These are phyloP conservation scores for Pyrrhoderma noxium DNA, from an alignment of 1,284 basidiomycete species.

Conservation along the genomic window DNA sequence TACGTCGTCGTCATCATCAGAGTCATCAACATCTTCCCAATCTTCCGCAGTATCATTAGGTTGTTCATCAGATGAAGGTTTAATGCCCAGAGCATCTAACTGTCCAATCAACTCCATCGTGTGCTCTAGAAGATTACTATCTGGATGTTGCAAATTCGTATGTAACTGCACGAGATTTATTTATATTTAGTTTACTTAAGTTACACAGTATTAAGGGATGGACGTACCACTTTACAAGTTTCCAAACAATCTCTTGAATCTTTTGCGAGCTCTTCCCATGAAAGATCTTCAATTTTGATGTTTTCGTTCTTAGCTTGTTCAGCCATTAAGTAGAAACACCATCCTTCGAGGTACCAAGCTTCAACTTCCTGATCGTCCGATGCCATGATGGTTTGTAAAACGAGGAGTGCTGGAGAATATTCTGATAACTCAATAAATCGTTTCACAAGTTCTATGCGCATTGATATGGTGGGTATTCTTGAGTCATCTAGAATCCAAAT, in stretches of 20 bases:
- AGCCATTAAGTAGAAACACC: conserved; percentile 82
- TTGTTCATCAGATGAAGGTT: conserved; percentile 40
- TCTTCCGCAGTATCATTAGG: conserved; percentile 36
- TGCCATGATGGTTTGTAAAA: conserved; percentile 75
- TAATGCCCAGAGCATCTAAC: conserved; percentile 64
- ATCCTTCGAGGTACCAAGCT: conserved; percentile 92
- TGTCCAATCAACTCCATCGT: conserved; percentile 65
- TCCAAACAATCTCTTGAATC: conserved; percentile 80
- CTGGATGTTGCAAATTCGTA: conserved; percentile 63
- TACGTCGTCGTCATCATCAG: conserved; percentile 45
- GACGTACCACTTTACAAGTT: conserved; percentile 68
- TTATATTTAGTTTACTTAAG: conserved; percentile 6
- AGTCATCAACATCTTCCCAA: conserved; percentile 36
- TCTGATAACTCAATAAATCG: conserved; percentile 77
- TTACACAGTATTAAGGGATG: background rate
- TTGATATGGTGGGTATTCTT: conserved; percentile 66
- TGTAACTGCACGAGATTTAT: conserved; percentile 48
- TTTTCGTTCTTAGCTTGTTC: conserved; percentile 51
- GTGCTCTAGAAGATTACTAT: conserved; percentile 75
- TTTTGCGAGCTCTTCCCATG: conserved; percentile 73
- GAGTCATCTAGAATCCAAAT: conserved; percentile 48
- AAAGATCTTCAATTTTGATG: conserved; percentile 51
- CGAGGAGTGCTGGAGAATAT: conserved; percentile 64
- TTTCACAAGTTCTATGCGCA: conserved; percentile 71
- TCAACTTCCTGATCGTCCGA: conserved; percentile 86